phyloP scores from a whole-genome alignment of 2,329 filamentous ascomycete species.

The Colletotrichum spaethianum region DNA sequence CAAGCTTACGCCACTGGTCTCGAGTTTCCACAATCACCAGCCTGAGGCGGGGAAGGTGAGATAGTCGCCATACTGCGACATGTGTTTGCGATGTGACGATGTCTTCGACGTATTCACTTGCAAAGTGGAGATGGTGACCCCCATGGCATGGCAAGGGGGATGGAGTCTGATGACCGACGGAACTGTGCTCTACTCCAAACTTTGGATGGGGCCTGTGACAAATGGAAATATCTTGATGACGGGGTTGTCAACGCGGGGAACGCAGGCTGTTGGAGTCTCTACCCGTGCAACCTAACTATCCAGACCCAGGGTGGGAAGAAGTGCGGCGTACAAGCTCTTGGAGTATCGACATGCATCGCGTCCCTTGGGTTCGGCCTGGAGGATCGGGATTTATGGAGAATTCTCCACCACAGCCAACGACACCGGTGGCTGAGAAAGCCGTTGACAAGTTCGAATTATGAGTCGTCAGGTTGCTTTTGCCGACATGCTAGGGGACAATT shows the following conservation, averaged over 20 bases:
- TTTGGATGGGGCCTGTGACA: conserved; percentile 32
- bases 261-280: background rate
- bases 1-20: conserved; percentile 48
- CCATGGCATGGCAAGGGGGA: conserved; percentile 19
- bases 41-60: conserved; percentile 24
- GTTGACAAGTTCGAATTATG: background rate
- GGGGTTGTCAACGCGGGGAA: conserved; percentile 32
- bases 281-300: background rate
- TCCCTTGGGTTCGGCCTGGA: conserved; percentile 1
- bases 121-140: conserved; percentile 22
- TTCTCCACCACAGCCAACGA: background rate
- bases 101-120: background rate
- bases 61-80: conserved; percentile 16
- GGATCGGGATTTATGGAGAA: conserved; percentile 16
- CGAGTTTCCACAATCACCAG: conserved; percentile 26
- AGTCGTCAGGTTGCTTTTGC: conserved; percentile 17
- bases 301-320: background rate
- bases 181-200: conserved; percentile 15
- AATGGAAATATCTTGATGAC: conserved; percentile 16
- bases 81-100: conserved; percentile 7
- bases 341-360: background rate
- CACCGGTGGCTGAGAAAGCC: conserved; percentile 1
- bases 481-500: conserved; percentile 7
- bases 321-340: background rate
- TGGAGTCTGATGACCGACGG: background rate